A percentile compares a stretch with the other conserved stretches of the same genome.
phyloP scores from a whole-genome alignment of 441 rosid species.

The Adansonia gregorii region DNA sequence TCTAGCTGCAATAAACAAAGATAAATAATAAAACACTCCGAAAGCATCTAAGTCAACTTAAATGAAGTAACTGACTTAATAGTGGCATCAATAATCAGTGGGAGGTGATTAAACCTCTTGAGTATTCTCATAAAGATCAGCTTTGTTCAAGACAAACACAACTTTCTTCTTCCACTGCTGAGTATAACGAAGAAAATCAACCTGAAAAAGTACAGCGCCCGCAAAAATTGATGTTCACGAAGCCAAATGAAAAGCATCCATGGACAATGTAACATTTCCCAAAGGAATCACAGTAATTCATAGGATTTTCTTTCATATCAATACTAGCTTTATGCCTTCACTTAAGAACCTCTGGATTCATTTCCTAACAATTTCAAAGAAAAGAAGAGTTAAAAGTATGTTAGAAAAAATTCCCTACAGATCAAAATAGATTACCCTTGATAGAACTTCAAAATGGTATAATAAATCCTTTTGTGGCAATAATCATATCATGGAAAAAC shows the following conservation, averaged over 20 bases:
- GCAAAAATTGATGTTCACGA: slow-evolving; percentile 2
- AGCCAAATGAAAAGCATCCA: background rate
- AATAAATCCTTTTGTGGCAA: background rate
- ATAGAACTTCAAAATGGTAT: slow-evolving; percentile 10
- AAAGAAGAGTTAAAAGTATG: background rate
- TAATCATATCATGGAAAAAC: background rate
- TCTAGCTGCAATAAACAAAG: slow-evolving; percentile 65
- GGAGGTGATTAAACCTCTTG: slow-evolving; percentile 57
- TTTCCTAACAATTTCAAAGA: background rate
- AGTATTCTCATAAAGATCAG: slow-evolving; percentile 80
- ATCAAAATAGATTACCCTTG: background rate
- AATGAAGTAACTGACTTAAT: slow-evolving; percentile 23
- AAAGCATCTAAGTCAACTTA: slow-evolving; percentile 17
- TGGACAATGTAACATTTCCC: background rate
- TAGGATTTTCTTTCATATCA: background rate
- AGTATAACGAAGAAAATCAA: slow-evolving; percentile 81
- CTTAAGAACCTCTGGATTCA: slow-evolving; percentile 9
- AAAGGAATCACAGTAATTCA: background rate
- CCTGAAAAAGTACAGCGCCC: slow-evolving; percentile 44
- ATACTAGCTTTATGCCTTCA: background rate
- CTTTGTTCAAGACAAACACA: slow-evolving; percentile 83
- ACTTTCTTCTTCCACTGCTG: slow-evolving; percentile 97
- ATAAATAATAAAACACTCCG: slow-evolving; percentile 19
- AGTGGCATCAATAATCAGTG: background rate
- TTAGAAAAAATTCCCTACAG: background rate